A percentile compares a stretch with the other conserved stretches of the same genome.
These are phyloP conservation scores for Elongisporangium prolatum DNA, from an alignment of 352 stramenopile genomes.

Conservation along the genomic window DNA sequence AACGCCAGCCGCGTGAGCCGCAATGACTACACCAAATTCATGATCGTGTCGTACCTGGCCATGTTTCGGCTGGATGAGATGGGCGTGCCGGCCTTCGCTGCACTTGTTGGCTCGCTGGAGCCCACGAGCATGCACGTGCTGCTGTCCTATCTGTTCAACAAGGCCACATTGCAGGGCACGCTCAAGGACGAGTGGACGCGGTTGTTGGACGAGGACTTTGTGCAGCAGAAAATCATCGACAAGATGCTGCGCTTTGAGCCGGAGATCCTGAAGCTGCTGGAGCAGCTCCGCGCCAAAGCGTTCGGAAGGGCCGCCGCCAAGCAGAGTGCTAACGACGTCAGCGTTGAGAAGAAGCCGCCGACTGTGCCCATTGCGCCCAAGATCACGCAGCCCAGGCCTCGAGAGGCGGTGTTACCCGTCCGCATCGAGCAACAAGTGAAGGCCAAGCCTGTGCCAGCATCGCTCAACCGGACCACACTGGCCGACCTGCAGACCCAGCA, in stretches of 20 bases:
- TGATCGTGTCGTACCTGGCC: constrained; percentile 86
- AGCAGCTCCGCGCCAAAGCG: constrained; percentile 60
- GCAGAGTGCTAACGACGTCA: constrained; percentile 37
- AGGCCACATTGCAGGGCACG: constrained; percentile 45
- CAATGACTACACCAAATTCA: constrained; percentile 89
- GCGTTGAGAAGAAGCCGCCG: constrained; percentile 36
- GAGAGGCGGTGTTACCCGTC: constrained; percentile 62
- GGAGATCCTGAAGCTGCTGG: constrained; percentile 33
- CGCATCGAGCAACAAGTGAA: constrained; percentile 78
- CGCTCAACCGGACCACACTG: constrained; percentile 63
- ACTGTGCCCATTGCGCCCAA: constrained; percentile 81
- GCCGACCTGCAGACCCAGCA: constrained; percentile 58
- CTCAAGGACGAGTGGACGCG: constrained; percentile 78
- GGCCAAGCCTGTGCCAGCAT: constrained; percentile 56
- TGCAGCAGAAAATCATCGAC: constrained; percentile 66
- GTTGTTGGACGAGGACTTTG: constrained; percentile 82
- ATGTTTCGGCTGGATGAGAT: constrained; percentile 90
- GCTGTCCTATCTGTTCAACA: constrained; percentile 83
- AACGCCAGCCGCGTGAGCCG: constrained; percentile 73
- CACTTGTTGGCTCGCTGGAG: constrained; percentile 60
- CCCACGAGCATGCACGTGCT: constrained; percentile 85
- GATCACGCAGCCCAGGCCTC: constrained; percentile 79
- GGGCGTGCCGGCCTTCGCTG: constrained; percentile 52
- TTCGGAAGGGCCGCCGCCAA: constrained; percentile 45
- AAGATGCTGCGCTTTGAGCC: constrained; percentile 48